Base-by-base conservation (phyloP, 805 yeast genomes). In the Candida sithepensis region DNA sequence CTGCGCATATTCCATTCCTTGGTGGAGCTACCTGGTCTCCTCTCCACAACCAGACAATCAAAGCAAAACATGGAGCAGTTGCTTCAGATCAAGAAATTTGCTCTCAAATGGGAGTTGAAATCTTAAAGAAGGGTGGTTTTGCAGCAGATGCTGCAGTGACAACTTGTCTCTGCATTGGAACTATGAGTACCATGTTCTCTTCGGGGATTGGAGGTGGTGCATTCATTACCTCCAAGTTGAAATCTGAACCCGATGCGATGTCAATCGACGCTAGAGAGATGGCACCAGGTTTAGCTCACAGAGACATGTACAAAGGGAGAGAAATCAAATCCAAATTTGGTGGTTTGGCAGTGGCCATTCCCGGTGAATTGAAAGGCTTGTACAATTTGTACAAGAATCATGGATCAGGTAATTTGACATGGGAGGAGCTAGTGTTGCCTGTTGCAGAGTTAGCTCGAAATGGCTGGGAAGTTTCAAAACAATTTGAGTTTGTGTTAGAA, bases 171-270 rank as follows among this genome's bases (percentile, higher is more conserved):
- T 92, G 99, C 61, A 81, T 92, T 28, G 98, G 98, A 2, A 75
- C 87, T 45, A 68, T 88, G 20, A 87, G 88, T 60, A 82, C 89
- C 52, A 88, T 85, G 69, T 84, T 84, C 48, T 84, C 96, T 1
- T 96, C 97, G 0, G 83, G 92, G 39, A 97, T 97, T 7, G 98
- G 98, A 2, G 98, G 98, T 4, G 98, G 99, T 9, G 88, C 86
- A 0, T 89, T 79, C 57, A 84, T 86, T 39, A 76, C 82, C 1
- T 73, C 81, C 3, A 59, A 64, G 34, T 53, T 54, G 32, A 61
- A 61, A 39, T 66, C 64, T 23, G 69, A 73, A 12, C 73, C 75
- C 7, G 73, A 75, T 1, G 78, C 84, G 1, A 53, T 84, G 2
- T 73, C 84, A 24, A 79, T 91, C 38, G 96, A 92, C 66, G 95